Percentiles rank a stretch among this genome's conserved stretches.
These are phyloP conservation scores for Candida morakotiae DNA, from an alignment of 805 yeast species.

Conservation along the genomic window DNA sequence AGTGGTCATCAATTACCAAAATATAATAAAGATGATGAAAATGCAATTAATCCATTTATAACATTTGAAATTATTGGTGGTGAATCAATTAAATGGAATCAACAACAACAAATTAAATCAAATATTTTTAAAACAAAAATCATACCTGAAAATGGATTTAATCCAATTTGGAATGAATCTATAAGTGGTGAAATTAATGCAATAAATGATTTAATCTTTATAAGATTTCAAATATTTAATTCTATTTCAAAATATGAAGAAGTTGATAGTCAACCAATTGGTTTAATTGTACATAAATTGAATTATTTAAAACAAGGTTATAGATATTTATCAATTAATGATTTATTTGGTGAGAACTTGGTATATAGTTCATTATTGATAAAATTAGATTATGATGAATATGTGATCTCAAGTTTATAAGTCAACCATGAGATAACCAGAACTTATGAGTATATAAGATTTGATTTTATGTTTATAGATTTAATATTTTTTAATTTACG, in stretches of 20 bases:
- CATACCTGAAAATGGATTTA: constrained; percentile 73
- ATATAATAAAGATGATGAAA: constrained; percentile 48
- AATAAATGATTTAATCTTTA: constrained; percentile 49
- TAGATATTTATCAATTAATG: constrained; percentile 75
- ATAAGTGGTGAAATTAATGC: constrained; percentile 41
- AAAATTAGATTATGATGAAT: constrained; percentile 20
- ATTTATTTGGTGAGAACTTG: constrained; percentile 73
- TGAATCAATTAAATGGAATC: constrained; percentile 19
- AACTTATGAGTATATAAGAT: no score
- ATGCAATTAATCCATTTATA: constrained; percentile 56
- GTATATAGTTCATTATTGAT: constrained; percentile 50
- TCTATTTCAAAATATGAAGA: constrained; percentile 10
- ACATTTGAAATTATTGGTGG: constrained; percentile 57
- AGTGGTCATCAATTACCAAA: constrained; percentile 87
- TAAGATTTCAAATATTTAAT: constrained; percentile 49
- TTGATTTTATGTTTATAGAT: no score
- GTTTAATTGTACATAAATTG: constrained; percentile 58
- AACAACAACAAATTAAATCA: constrained; percentile 12
- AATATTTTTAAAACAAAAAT: constrained; percentile 17
- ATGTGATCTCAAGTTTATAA: background rate
- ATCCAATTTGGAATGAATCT: constrained; percentile 73
- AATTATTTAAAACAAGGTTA: constrained; percentile 71
- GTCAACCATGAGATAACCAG: no score
- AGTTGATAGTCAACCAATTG: constrained; percentile 31
- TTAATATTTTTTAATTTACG: constrained; percentile 1